Evolutionary conservation across 2,329 filamentous ascomycete genomes (phyloP).

Genomic region (Fusarium fujikuroi): DNA sequence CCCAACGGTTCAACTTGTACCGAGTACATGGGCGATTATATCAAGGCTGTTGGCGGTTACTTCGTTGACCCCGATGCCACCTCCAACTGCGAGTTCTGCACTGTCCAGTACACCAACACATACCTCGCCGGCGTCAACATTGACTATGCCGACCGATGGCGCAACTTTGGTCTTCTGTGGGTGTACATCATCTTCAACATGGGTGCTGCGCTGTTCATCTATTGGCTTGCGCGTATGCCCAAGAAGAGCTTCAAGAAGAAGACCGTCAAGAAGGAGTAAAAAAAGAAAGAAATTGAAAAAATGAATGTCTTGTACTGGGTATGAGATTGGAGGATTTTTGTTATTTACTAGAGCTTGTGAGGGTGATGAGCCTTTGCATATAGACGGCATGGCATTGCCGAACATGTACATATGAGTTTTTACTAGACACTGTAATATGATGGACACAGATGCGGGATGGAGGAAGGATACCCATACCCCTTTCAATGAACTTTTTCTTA

Average conservation of each 20-base stretch:
- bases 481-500: constrained; percentile 31
- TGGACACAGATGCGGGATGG: constrained; percentile 21
- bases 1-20: constrained; percentile 66
- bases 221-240: constrained; percentile 65
- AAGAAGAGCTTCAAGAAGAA: constrained; percentile 52
- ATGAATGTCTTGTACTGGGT: neutral
- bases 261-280: constrained; percentile 33
- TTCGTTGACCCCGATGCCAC: constrained; percentile 62
- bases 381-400: constrained; percentile 31
- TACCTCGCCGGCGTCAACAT: constrained; percentile 62
- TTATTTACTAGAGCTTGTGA: constrained; percentile 18
- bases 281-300: neutral
- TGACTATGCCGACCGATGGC: constrained; percentile 70
- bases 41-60: constrained; percentile 61
- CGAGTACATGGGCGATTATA: constrained; percentile 67
- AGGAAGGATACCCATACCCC: constrained; percentile 25
- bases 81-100: constrained; percentile 67
- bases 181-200: constrained; percentile 70
- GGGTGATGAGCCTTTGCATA: constrained; percentile 8
- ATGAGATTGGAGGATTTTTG: constrained; percentile 3
- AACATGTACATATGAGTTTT: constrained; percentile 30
- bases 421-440: constrained; percentile 36
- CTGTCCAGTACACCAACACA: constrained; percentile 61
- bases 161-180: constrained; percentile 74
- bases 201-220: constrained; percentile 63